Evolutionary conservation across 352 stramenopile genomes (phyloP).

Genomic region (Elongisporangium undulatum): DNA sequence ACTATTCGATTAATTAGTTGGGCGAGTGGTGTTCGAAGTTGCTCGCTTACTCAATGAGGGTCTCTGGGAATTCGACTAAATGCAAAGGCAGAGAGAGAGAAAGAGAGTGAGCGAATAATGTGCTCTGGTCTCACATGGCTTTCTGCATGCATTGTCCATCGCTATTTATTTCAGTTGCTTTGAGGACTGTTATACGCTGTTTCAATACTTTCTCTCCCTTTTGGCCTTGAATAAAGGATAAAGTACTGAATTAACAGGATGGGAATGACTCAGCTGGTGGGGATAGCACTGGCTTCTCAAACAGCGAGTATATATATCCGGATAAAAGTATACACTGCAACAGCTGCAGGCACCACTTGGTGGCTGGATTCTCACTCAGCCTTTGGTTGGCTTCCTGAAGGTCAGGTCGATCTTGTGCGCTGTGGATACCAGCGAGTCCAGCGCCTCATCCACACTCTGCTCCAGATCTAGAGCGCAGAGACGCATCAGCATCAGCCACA

Average conservation of each 20-base stretch:
- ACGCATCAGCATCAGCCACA: background rate
- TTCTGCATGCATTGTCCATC: background rate
- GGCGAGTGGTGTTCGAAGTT: too few species aligned
- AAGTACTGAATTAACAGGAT: background rate
- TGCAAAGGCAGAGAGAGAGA: too few species aligned
- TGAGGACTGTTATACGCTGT: background rate
- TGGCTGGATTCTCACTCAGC: background rate
- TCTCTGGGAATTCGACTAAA: background rate
- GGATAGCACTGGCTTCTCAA: background rate
- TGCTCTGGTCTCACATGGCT: background rate
- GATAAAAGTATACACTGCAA: background rate
- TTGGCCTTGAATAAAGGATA: background rate
- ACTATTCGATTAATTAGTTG: background rate
- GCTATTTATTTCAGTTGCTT: background rate
- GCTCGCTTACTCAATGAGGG: background rate
- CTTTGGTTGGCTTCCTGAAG: constrained; percentile 16
- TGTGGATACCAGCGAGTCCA: constrained; percentile 57
- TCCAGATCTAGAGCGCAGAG: constrained; percentile 9
- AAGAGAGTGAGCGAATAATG: too few species aligned
- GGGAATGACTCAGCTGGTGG: background rate
- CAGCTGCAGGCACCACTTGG: too few species aligned
- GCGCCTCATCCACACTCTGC: constrained; percentile 39
- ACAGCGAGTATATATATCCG: background rate
- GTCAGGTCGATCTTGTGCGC: constrained; percentile 55
- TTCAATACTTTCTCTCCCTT: background rate